Evolutionary conservation across 1,284 basidiomycete species (phyloP), one percentile per base, ranked within the genome.

Genomic region (Paramarasmius palmivorus): DNA sequence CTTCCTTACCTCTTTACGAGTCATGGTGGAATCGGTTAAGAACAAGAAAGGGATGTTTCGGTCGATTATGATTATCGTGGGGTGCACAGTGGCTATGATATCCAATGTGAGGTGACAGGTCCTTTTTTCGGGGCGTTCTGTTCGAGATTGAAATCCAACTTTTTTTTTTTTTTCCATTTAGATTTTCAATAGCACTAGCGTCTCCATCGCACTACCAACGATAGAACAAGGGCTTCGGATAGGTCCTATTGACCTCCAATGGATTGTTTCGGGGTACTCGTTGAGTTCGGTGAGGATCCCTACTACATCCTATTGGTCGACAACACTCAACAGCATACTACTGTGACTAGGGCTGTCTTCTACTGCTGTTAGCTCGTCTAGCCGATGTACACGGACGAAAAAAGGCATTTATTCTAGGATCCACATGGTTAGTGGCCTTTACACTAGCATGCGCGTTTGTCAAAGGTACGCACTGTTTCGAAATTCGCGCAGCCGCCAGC

Each of bases 261-360:
- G 90, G 90, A 70, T 89, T 2, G 65, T 83, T 66, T 46, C 73
- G 36, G 76, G 74, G 0, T 81, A 78, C 60, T 67, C 77, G 9
- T 59, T 83, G 37, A 81, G 76, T 51, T 78, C 76, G 32, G 79
- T 78, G 50, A 49, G 76, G 70, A 15, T 19, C 32, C 17, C 22
- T 36, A 3, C 41, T n/a, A n/a, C n/a, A n/a, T n/a, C n/a, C n/a
- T n/a, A n/a, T n/a, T n/a, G n/a, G n/a, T n/a, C n/a, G n/a, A n/a
- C n/a, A n/a, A n/a, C n/a, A n/a, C n/a, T n/a, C n/a, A n/a, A n/a
- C n/a, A n/a, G n/a, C n/a, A n/a, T n/a, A n/a, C n/a, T n/a, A n/a
- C n/a, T n/a, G n/a, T n/a, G n/a, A n/a, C n/a, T n/a, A 86, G 80
- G 89, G 87, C 15, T 91, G 90, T 57, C 75, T 90, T 37, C 73